Base-by-base conservation (phyloP, 495 filamentous ascomycete species). In the Penicillium silybi region DNA sequence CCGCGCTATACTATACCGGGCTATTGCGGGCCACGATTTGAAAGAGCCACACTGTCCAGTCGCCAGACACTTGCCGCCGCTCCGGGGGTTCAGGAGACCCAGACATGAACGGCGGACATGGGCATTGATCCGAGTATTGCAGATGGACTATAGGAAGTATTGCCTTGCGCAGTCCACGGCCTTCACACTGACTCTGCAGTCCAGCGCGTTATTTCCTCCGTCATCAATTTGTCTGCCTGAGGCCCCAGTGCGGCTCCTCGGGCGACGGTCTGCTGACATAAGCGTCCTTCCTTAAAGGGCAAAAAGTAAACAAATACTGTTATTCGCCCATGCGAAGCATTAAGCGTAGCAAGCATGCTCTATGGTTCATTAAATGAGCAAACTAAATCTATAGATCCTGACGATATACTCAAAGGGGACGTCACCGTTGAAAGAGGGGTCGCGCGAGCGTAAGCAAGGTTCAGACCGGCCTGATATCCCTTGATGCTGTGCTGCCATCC, bases 271-370 rank as follows among this genome's bases (percentile, higher is more conserved):
- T 6, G 40, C 34, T 25, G 41, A 48, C 32, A 29, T 53, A 56
- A 52, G 15, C 34, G 15, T 29, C 8, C 6, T 57, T 48, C 17
- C 56, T 54, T 18, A 34, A 64, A 46, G 1, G 55, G 69, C 16
- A 62, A 69, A 68, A 68, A 29, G 59, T 68, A 62, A 72, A 72
- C 67, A 72, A 72, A 68, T 56, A 70, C 39, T 25, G 50, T 40
- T 39, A 9, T 4, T 6, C 48, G 29, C 19, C 15, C 22, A 20
- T 18, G 25, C 8, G 16, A 13, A 38, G 38, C 41, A 44, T 13
- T 11, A 8, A 32, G 29, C 11, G 29, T 32, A 15, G 9, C 11
- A 8, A 13, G 29, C 8, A 11, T 13, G 2, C 2, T 32, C 29
- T 15, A 32, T 3, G 4, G 26, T 29, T 29, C 4, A 29, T 29